Evolutionary conservation across 169 alveolate genomes (phyloP).

Genomic region (Babesia sp.): DNA sequence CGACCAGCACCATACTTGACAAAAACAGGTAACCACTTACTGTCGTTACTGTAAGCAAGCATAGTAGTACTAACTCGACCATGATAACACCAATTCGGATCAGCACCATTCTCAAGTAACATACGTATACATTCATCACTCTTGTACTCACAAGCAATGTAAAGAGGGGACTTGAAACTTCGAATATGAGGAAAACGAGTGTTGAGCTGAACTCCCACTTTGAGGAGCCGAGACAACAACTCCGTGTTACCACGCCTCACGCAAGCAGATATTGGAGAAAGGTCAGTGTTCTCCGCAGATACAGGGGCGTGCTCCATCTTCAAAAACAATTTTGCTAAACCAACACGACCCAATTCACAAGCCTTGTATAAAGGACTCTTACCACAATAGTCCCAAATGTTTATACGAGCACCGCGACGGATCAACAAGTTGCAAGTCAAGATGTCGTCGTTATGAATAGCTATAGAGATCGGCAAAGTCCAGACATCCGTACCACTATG

Average conservation of each 20-base stretch:
- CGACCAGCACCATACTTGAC: constrained; percentile 85
- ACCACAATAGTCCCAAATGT: constrained; percentile 83
- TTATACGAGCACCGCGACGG: constrained; percentile 83
- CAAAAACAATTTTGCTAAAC: constrained; percentile 72
- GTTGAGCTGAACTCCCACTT: constrained; percentile 74
- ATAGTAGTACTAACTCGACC: constrained; percentile 79
- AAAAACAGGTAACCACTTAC: constrained; percentile 80
- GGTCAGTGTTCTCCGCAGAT: constrained; percentile 60
- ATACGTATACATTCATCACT: constrained; percentile 75
- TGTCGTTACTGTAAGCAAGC: constrained; percentile 80
- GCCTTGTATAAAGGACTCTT: constrained; percentile 83
- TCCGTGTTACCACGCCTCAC: constrained; percentile 57
- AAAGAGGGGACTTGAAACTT: constrained; percentile 85
- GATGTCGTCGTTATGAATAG: constrained; percentile 76
- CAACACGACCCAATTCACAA: constrained; percentile 78
- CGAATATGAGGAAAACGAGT: constrained; percentile 76
- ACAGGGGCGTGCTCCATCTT: constrained; percentile 45
- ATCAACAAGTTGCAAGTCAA: constrained; percentile 77
- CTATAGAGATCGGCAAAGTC: constrained; percentile 85
- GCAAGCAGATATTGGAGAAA: constrained; percentile 67
- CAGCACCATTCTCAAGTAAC: constrained; percentile 82
- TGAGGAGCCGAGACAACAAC: constrained; percentile 71
- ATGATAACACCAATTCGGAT: constrained; percentile 84
- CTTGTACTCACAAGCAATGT: constrained; percentile 83
- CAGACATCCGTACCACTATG: constrained; percentile 77